Base-by-base conservation (phyloP, 1,139 yeast genomes). In the Pichia sp. region DNA sequence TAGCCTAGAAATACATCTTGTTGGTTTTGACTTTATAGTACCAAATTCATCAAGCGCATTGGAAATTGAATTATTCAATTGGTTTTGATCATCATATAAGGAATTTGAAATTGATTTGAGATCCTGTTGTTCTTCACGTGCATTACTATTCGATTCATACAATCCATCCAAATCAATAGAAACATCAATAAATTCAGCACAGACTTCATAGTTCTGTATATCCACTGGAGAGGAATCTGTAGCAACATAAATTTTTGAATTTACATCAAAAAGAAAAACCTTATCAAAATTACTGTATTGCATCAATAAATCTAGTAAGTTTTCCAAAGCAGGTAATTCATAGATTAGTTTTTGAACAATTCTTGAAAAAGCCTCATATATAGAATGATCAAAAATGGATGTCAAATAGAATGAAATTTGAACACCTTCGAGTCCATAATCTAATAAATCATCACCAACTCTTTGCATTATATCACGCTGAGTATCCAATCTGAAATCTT, bases 171-270 rank as follows among this genome's bases (percentile, higher is more conserved):
- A 67, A 59, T 92, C 97, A 36, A 88, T 82, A 3, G 97, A 83
- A 26, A 92, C 94, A 62, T 92, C 98, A 45, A 92, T 90, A 58
- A 90, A 92, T 59, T 92, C 98, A 1, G 97, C 95, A 64, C 98
- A 92, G 3, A 90, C 95, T 62, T 92, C 97, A 61, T 92, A 92
- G 0, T 95, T 85, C 57, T 88, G 95, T 32, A 88, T 85, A 64
- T 92, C 97, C 33, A 90, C 96, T 0, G 97, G 97, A 3, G 92
- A 81, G 0, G 95, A 85, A 62, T 92, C 98, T 0, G 97, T 92
- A 3, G 97, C 97, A 40, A 92, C 90, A 61, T 92, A 92, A 32
- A 92, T 85, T 64, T 92, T 92, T n/a, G 95, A 84, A 59, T 85
- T 85, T 35, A 90, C 80, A 60, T 92, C 98, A 59, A 94, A 90